Conservation (phyloP, 148 eudicot genomes). For the Tetragonia tetragonoides region DNA sequence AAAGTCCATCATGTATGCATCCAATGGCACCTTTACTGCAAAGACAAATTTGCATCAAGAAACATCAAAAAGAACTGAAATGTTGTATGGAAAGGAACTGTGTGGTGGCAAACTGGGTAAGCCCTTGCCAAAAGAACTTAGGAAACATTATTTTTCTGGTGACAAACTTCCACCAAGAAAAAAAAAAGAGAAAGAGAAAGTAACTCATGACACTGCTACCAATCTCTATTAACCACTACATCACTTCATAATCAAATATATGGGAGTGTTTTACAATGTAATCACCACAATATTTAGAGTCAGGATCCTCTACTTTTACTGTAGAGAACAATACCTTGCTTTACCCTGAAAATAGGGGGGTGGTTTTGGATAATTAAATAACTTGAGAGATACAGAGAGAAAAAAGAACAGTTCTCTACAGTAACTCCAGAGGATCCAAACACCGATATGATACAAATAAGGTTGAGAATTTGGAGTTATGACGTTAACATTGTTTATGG, state of each 20-base stretch:
- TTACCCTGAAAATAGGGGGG: too few species aligned
- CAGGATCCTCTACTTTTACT: too few species aligned
- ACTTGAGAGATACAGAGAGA: too few species aligned
- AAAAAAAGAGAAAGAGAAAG: background rate
- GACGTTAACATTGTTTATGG: background rate
- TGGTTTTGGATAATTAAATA: too few species aligned
- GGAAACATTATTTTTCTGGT: background rate
- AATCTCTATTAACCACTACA: background rate
- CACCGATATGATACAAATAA: background rate
- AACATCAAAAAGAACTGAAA: background rate
- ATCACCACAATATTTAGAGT: background rate
- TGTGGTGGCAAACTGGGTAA: background rate
- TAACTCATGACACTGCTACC: background rate
- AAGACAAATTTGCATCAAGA: constrained; percentile 21
- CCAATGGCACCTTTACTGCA: constrained; percentile 95
- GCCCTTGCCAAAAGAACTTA: background rate
- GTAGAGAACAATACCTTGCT: too few species aligned
- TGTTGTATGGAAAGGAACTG: background rate
- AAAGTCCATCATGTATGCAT: constrained; percentile 98
- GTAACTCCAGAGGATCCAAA: too few species aligned
- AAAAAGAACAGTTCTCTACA: too few species aligned
- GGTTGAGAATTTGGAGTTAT: background rate
- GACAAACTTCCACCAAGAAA: constrained; percentile 6
- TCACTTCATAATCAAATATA: background rate
- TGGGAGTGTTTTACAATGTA: background rate